Evolutionary conservation across 2,329 filamentous ascomycete species (phyloP).

Genomic region (Cytospora paraplurivora): DNA sequence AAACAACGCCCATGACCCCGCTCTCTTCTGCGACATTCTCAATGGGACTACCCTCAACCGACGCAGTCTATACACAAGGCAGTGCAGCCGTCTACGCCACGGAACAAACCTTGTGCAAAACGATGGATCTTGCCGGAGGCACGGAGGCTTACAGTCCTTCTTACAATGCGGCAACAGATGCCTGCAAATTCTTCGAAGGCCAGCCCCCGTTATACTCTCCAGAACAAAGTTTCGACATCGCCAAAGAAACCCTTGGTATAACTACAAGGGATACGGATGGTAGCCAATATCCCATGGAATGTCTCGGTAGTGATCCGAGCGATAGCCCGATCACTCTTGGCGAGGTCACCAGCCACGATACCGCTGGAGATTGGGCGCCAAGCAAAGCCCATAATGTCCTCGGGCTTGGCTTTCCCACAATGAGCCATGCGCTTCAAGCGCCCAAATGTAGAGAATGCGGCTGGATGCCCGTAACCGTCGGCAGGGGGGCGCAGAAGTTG

Average conservation of each 20-base stretch:
- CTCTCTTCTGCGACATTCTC: neutral
- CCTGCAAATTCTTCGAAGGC: neutral
- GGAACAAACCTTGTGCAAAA: neutral
- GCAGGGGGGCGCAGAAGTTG: neutral
- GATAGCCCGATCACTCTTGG: neutral
- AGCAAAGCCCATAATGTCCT: neutral
- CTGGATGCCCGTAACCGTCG: neutral
- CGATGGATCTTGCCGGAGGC: neutral
- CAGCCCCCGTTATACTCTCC: neutral
- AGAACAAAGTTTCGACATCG: neutral
- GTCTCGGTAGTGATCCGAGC: neutral
- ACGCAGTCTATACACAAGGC: neutral
- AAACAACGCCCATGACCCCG: neutral
- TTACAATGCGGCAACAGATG: neutral
- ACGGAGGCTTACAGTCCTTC: neutral
- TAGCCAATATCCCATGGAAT: neutral
- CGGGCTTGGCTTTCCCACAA: neutral
- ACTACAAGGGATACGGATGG: neutral
- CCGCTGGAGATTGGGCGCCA: neutral
- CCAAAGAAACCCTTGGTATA: neutral
- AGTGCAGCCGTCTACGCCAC: neutral
- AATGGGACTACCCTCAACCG: neutral
- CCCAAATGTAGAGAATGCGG: neutral
- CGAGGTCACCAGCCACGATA: neutral
- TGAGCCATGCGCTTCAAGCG: too few relatives aligned